These are phyloP conservation scores for Cajanus cajan DNA, from an alignment of 306 rosid species.

Conservation along the genomic window DNA sequence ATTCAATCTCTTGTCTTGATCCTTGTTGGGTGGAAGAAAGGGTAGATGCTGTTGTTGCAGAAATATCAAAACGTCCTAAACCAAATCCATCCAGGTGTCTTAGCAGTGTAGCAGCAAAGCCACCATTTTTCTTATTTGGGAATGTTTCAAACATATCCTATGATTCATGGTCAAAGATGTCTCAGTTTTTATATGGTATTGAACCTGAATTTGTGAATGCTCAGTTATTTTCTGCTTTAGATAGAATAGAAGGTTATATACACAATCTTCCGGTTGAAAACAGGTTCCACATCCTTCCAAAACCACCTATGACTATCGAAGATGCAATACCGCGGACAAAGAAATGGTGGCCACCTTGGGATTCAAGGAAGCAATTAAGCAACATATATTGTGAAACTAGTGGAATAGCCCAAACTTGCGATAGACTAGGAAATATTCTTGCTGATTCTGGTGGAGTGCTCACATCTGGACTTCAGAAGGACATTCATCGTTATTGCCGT, in stretches of 20 bases:
- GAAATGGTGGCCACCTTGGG: constrained; percentile 97
- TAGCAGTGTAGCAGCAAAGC: constrained; percentile 45
- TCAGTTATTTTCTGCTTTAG: constrained; percentile 65
- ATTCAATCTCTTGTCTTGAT: constrained; percentile 38
- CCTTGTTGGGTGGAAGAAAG: constrained; percentile 57
- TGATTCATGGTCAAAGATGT: constrained; percentile 72
- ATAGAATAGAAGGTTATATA: constrained; percentile 79
- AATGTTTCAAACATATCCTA: constrained; percentile 48
- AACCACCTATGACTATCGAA: constrained; percentile 66
- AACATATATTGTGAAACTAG: constrained; percentile 58
- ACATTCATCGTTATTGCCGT: constrained; percentile 61
- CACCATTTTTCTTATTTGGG: constrained; percentile 86
- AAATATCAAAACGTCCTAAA: constrained; percentile 36
- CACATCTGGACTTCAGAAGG: constrained; percentile 57
- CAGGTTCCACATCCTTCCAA: constrained; percentile 63
- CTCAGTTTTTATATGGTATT: constrained; percentile 66
- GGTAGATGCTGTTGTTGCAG: constrained; percentile 39
- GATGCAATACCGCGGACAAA: constrained; percentile 67
- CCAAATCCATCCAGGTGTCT: constrained; percentile 47
- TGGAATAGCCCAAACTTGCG: constrained; percentile 64
- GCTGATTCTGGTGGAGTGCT: constrained; percentile 52
- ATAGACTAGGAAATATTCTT: constrained; percentile 50
- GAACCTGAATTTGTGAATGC: constrained; percentile 79
- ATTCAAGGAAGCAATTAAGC: constrained; percentile 68
- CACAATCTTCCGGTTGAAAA: constrained; percentile 87